Percentiles rank a stretch among this genome's conserved stretches.
These are phyloP conservation scores for Wickerhamiella spandovensis DNA, from an alignment of 805 yeast species.

Conservation along the genomic window DNA sequence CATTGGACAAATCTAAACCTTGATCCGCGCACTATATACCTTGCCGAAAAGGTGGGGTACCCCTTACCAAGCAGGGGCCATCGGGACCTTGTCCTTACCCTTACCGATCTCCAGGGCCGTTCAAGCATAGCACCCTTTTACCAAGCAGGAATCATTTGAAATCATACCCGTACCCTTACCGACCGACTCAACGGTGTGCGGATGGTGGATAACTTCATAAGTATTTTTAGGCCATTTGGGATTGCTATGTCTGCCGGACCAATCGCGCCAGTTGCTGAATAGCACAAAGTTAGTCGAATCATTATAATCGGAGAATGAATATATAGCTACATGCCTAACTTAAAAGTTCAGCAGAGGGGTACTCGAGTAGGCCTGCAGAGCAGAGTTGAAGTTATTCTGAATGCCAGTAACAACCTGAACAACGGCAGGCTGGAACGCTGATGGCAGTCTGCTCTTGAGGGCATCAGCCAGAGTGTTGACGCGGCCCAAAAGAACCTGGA, in stretches of 20 bases:
- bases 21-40: background rate
- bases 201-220: too few species aligned
- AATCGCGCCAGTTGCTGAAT: too few species aligned
- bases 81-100: background rate
- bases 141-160: too few species aligned
- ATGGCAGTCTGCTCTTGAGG: background rate
- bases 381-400: background rate
- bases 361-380: background rate
- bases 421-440: background rate
- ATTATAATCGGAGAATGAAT: background rate
- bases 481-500: background rate
- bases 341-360: background rate
- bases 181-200: too few species aligned
- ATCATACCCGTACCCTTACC: too few species aligned
- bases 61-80: too few species aligned
- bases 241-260: too few species aligned
- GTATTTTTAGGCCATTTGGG: too few species aligned
- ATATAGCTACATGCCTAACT: background rate
- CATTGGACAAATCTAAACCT: slow-evolving; percentile 1
- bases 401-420: background rate
- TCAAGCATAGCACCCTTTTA: too few species aligned
- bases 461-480: background rate
- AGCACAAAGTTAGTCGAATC: too few species aligned
- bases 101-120: too few species aligned
- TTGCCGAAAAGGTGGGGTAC: background rate